A percentile compares a stretch with the other conserved stretches of the same genome.
These are phyloP conservation scores for Anthoceros angustus DNA, from an alignment of 225 moss, liverwort and hornwort genomes.

Conservation along the genomic window DNA sequence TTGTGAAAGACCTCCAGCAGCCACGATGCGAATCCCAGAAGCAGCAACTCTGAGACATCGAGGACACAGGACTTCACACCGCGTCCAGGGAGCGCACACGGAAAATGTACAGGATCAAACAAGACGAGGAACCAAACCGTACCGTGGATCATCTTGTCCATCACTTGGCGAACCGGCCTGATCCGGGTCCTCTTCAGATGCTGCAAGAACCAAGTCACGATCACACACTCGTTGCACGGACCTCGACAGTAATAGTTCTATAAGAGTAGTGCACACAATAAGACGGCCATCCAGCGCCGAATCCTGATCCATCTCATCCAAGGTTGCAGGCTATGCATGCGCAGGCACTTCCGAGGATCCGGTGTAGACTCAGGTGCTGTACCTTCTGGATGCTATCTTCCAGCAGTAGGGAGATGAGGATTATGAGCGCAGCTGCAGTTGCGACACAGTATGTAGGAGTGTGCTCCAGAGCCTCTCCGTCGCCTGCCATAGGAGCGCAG, in stretches of 20 bases:
- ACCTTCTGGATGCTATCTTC: slow-evolving; percentile 40
- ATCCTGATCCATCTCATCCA: no score
- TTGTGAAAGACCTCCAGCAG: slow-evolving; percentile 48
- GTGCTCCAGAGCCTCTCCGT: slow-evolving; percentile 29
- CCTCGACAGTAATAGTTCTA: no score
- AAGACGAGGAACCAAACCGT: background rate
- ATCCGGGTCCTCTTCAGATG: background rate
- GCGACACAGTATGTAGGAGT: slow-evolving; percentile 87
- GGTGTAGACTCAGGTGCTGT: no score
- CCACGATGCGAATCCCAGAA: slow-evolving; percentile 79
- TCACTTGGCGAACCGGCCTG: background rate
- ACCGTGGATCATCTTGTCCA: background rate
- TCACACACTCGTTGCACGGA: background rate
- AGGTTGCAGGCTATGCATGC: no score
- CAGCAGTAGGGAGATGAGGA: slow-evolving; percentile 45
- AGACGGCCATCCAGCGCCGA: no score
- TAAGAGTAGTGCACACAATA: no score
- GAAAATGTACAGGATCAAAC: background rate
- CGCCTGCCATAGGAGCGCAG: slow-evolving; percentile 17
- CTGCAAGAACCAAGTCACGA: background rate
- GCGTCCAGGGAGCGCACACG: background rate
- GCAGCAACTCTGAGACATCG: slow-evolving; percentile 50
- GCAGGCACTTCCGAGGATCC: no score
- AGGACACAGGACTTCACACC: background rate
- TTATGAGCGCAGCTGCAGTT: slow-evolving; percentile 39